These are phyloP conservation scores for Pseudopithomyces chartarum DNA, from an alignment of 2,329 filamentous ascomycete genomes.

Conservation along the genomic window DNA sequence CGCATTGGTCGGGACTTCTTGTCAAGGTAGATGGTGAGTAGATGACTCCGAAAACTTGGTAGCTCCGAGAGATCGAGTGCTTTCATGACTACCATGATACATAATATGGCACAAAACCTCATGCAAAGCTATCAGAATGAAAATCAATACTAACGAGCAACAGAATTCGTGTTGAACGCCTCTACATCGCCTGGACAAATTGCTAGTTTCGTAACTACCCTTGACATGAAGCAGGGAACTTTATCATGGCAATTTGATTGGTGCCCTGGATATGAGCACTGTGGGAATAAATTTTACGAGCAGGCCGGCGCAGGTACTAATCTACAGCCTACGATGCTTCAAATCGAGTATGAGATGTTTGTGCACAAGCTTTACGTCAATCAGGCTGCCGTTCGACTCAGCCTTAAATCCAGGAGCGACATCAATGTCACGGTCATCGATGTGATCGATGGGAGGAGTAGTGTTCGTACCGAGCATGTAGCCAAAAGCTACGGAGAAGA, in stretches of 20 bases:
- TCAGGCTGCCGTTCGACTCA: conserved; percentile 64
- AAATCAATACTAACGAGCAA: no score
- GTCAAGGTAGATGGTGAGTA: conserved; percentile 57
- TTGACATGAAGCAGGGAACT: conserved; percentile 67
- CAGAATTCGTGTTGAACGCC: conserved; percentile 59
- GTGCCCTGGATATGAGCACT: conserved; percentile 55
- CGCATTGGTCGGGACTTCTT: conserved; percentile 68
- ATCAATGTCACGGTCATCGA: conserved; percentile 66
- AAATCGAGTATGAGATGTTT: conserved; percentile 69
- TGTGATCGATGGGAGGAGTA: conserved; percentile 69
- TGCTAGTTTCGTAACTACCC: conserved; percentile 63
- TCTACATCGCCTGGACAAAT: conserved; percentile 64
- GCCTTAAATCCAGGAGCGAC: conserved; percentile 60
- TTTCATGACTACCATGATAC: no score
- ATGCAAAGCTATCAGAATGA: no score
- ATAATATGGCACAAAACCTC: no score
- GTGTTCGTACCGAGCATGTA: conserved; percentile 66
- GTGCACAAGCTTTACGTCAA: conserved; percentile 68
- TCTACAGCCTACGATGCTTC: conserved; percentile 50
- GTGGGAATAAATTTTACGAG: background rate
- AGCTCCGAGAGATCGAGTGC: no score
- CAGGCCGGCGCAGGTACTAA: conserved; percentile 7
- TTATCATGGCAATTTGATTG: conserved; percentile 70
- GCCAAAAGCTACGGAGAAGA: conserved; percentile 60
- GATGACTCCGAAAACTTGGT: no score